Evolutionary conservation across 179 eudicot species (phyloP).

Genomic region (Beta corolliflora): DNA sequence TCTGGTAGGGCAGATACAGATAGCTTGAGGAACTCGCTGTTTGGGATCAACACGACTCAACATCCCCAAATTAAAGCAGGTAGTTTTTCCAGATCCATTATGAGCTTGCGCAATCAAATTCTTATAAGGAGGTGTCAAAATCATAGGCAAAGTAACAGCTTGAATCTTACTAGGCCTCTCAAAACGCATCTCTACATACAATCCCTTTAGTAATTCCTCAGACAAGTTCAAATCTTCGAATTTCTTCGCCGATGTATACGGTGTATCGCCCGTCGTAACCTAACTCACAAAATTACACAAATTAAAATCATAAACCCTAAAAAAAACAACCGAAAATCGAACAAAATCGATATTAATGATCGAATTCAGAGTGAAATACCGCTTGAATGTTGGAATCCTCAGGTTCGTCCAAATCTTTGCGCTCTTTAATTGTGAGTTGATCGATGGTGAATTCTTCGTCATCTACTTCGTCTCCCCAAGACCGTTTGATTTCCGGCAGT

Average conservation of each 20-base stretch:
- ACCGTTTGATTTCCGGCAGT: slow-evolving; percentile 27
- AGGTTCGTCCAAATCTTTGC: slow-evolving; percentile 46
- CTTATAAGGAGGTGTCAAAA: slow-evolving; percentile 65
- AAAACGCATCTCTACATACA: slow-evolving; percentile 84
- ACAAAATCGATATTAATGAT: neutral
- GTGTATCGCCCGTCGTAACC: slow-evolving; percentile 72
- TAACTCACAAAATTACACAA: slow-evolving; percentile 4
- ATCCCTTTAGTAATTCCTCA: slow-evolving; percentile 72
- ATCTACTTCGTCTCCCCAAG: slow-evolving; percentile 36
- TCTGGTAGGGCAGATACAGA: slow-evolving; percentile 87
- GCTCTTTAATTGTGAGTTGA: slow-evolving; percentile 27
- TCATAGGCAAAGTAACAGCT: slow-evolving; percentile 82
- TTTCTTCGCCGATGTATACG: slow-evolving; percentile 67
- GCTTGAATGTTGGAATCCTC: slow-evolving; percentile 61
- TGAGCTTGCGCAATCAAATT: slow-evolving; percentile 88
- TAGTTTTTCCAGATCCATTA: slow-evolving; percentile 95
- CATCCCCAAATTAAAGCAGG: slow-evolving; percentile 92
- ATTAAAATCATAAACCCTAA: neutral
- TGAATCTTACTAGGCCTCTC: slow-evolving; percentile 92
- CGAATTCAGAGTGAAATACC: slow-evolving; percentile 35
- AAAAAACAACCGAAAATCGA: too few relatives aligned
- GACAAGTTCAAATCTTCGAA: slow-evolving; percentile 83
- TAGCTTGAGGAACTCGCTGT: slow-evolving; percentile 70
- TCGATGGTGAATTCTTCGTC: slow-evolving; percentile 28
- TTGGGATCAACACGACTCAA: slow-evolving; percentile 82